Conservation (phyloP, 306 rosid genomes). For the Parietaria judaica region DNA sequence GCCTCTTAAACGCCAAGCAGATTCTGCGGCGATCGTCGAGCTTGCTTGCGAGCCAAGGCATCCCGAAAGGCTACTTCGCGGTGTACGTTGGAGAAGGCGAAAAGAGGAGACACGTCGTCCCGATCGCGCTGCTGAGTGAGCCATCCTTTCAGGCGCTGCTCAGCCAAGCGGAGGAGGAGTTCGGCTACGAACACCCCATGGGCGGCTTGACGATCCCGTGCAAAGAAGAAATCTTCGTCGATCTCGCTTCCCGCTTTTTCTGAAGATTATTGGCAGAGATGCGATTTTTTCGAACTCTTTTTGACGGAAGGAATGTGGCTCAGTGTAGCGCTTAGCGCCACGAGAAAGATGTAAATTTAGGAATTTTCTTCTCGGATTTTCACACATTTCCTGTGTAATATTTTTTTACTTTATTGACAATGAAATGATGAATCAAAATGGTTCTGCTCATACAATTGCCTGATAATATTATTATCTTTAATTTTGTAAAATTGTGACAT, state of each 20-base stretch:
- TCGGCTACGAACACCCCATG: constrained; percentile 13
- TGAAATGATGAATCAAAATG: not conserved
- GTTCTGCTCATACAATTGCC: not conserved
- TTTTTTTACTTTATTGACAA: not conserved
- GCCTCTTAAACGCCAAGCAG: constrained; percentile 24
- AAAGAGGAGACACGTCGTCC: constrained; percentile 38
- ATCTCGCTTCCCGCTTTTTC: constrained; percentile 8
- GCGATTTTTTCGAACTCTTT: not conserved
- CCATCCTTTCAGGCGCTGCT: constrained; percentile 30
- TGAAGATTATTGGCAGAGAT: not conserved
- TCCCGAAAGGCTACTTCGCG: constrained; percentile 47
- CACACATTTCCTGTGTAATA: not conserved
- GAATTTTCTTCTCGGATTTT: not conserved
- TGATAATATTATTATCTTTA: not conserved
- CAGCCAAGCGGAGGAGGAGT: constrained; percentile 20
- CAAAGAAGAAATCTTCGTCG: constrained; percentile 20
- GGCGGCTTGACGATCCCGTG: constrained; percentile 26
- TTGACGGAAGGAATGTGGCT: not conserved
- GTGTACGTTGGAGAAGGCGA: constrained; percentile 42
- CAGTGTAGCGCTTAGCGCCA: not conserved
- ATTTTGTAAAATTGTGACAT: too few species aligned
- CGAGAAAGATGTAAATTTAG: not conserved
- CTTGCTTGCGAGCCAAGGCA: constrained; percentile 4
- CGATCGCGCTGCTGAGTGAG: constrained; percentile 22
- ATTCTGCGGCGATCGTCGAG: constrained; percentile 20